Evolutionary conservation across 768 basidiomycete species (phyloP).

Genomic region (Boletus vinaceobasis): DNA sequence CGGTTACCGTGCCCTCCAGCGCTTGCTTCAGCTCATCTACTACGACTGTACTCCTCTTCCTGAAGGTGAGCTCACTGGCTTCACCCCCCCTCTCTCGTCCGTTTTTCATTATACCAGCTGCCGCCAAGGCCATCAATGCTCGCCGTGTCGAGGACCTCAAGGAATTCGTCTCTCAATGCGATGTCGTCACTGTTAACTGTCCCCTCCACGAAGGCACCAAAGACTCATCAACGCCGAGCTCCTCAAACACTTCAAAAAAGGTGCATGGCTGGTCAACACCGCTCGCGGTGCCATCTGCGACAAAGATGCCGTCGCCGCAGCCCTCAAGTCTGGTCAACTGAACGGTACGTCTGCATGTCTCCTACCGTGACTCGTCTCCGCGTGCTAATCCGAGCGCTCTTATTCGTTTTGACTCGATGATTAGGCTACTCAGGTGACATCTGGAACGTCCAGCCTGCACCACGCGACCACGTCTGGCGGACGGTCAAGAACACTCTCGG

Average conservation of each 20-base stretch:
- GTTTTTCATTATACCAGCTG: constrained; percentile 36
- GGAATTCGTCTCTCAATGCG: constrained; percentile 57
- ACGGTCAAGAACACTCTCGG: constrained; percentile 76
- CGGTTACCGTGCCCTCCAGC: constrained; percentile 83
- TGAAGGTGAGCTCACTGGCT: constrained; percentile 37
- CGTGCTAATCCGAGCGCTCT: not conserved
- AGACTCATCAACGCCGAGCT: constrained; percentile 78
- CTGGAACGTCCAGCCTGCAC: constrained; percentile 87
- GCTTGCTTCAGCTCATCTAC: constrained; percentile 78
- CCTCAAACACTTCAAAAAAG: constrained; percentile 86
- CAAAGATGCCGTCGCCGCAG: constrained; percentile 73
- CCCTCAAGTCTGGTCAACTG: constrained; percentile 74
- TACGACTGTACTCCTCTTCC: constrained; percentile 81
- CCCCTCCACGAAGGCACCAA: constrained; percentile 83
- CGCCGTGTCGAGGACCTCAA: constrained; percentile 79
- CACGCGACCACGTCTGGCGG: constrained; percentile 83
- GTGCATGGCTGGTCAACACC: constrained; percentile 90
- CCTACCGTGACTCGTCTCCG: not conserved
- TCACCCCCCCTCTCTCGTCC: not conserved
- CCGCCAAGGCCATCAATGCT: constrained; percentile 61
- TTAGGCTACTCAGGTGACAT: constrained; percentile 54
- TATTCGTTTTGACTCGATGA: not conserved
- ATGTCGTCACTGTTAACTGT: constrained; percentile 84
- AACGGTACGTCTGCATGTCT: constrained; percentile 36
- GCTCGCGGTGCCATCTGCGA: constrained; percentile 91